These are phyloP conservation scores for Penicillium aurantiogriseum DNA, from an alignment of 2,329 filamentous ascomycete species.

Conservation along the genomic window DNA sequence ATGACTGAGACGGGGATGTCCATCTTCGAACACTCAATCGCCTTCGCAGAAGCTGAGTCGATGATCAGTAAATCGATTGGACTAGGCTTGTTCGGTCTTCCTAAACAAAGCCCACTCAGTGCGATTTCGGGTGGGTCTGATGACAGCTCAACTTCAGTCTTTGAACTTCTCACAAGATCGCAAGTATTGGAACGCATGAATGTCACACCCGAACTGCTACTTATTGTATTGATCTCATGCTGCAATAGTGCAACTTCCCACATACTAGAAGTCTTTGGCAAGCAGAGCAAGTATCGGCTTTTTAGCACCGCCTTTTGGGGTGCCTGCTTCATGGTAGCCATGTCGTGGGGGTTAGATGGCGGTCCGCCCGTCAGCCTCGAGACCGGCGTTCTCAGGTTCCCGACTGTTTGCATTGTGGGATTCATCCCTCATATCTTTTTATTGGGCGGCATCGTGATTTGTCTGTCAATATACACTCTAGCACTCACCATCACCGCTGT, in stretches of 20 bases:
- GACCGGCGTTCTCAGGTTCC: conserved; percentile 73
- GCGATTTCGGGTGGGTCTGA: conserved; percentile 43
- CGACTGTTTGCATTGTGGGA: conserved; percentile 90
- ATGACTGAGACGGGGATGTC: conserved; percentile 93
- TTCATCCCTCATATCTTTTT: conserved; percentile 95
- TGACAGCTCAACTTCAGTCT: conserved; percentile 30
- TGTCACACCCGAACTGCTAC: conserved; percentile 80
- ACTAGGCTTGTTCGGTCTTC: conserved; percentile 61
- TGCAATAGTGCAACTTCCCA: conserved; percentile 88
- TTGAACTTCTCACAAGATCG: conserved; percentile 40
- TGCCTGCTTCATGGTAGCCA: conserved; percentile 80
- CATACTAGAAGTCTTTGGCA: conserved; percentile 72
- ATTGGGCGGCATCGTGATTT: conserved; percentile 72
- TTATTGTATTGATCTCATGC: conserved; percentile 83
- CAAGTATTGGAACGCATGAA: conserved; percentile 78
- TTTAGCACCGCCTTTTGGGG: conserved; percentile 88
- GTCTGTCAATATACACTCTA: conserved; percentile 71
- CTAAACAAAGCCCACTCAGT: conserved; percentile 44
- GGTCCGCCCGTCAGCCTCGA: conserved; percentile 46
- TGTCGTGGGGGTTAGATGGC: conserved; percentile 69
- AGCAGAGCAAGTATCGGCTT: conserved; percentile 77
- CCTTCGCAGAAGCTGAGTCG: conserved; percentile 92
- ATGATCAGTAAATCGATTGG: conserved; percentile 78
- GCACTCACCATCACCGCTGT: conserved; percentile 75
- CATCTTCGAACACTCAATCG: conserved; percentile 90